Evolutionary conservation across 1,139 yeast species (phyloP).

Genomic region (Debaryomycetaceae sp.): DNA sequence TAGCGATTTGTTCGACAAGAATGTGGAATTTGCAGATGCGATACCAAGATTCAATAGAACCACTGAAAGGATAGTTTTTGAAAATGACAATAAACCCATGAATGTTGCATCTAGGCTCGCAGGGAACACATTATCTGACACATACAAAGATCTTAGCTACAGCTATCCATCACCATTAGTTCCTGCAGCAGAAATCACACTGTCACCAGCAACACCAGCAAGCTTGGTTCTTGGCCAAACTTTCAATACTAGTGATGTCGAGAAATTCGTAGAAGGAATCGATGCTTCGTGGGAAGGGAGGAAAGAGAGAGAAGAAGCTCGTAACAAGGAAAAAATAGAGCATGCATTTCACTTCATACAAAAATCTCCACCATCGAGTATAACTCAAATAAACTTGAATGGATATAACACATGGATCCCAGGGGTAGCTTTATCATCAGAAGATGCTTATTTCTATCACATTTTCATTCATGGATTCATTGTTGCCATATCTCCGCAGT

Average conservation of each 20-base stretch:
- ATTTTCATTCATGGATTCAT: constrained; percentile 3
- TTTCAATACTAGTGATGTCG: too few relatives aligned
- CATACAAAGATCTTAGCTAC: too few relatives aligned
- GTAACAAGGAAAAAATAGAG: neutral
- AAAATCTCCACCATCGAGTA: neutral
- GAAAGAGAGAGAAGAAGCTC: neutral
- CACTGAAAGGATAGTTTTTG: too few relatives aligned
- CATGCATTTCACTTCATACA: neutral
- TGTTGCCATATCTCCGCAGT: constrained; percentile 3
- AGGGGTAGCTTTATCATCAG: neutral
- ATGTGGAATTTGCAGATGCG: neutral
- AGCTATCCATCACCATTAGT: neutral
- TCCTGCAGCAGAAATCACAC: neutral
- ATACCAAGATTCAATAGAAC: too few relatives aligned
- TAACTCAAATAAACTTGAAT: neutral
- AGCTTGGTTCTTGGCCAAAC: neutral
- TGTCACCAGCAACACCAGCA: neutral
- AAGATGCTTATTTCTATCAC: constrained; percentile 3
- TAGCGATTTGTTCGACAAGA: neutral
- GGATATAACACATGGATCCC: constrained; percentile 4
- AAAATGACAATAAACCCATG: too few relatives aligned
- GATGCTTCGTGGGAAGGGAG: neutral
- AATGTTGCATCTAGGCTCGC: too few relatives aligned
- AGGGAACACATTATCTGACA: too few relatives aligned
- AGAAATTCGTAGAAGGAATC: neutral